Percentiles rank a stretch among this genome's conserved stretches.
These are phyloP conservation scores for Lasiodiplodia gonubiensis DNA, from an alignment of 2,329 filamentous ascomycete genomes.

Conservation along the genomic window DNA sequence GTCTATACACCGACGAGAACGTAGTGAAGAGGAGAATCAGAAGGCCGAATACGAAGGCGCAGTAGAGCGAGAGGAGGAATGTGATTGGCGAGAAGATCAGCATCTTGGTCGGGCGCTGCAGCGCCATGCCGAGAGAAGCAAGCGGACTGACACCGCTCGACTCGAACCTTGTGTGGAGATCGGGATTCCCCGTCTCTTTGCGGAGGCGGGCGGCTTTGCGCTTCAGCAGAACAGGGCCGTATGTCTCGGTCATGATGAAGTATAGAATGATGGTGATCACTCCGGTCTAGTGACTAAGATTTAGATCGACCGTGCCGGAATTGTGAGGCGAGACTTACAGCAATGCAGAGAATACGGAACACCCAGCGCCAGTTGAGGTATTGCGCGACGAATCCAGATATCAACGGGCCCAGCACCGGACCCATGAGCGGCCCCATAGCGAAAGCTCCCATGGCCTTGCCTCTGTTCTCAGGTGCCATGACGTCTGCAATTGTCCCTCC, in stretches of 20 bases:
- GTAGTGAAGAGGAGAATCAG: slow-evolving; percentile 49
- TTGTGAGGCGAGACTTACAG: background rate
- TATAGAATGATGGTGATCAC: background rate
- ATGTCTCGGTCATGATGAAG: slow-evolving; percentile 52
- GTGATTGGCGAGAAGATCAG: slow-evolving; percentile 64
- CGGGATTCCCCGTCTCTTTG: slow-evolving; percentile 55
- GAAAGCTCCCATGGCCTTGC: slow-evolving; percentile 56
- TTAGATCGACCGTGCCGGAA: background rate
- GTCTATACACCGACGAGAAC: slow-evolving; percentile 45
- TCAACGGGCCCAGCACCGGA: slow-evolving; percentile 50
- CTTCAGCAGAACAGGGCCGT: slow-evolving; percentile 54
- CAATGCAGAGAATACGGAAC: background rate
- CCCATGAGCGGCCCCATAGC: slow-evolving; percentile 59
- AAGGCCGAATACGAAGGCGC: slow-evolving; percentile 53
- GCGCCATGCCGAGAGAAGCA: slow-evolving; percentile 34
- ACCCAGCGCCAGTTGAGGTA: slow-evolving; percentile 6
- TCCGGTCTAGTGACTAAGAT: background rate
- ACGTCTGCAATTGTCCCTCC: slow-evolving; percentile 60
- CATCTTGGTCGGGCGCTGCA: slow-evolving; percentile 63
- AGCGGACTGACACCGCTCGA: slow-evolving; percentile 35
- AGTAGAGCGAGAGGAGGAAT: slow-evolving; percentile 54
- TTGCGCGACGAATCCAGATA: background rate
- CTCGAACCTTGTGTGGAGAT: slow-evolving; percentile 47
- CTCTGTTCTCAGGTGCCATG: slow-evolving; percentile 54
- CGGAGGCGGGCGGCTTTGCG: slow-evolving; percentile 53